Base-by-base conservation (phyloP, 1,284 basidiomycete species). In the Marasmius fiardii region DNA sequence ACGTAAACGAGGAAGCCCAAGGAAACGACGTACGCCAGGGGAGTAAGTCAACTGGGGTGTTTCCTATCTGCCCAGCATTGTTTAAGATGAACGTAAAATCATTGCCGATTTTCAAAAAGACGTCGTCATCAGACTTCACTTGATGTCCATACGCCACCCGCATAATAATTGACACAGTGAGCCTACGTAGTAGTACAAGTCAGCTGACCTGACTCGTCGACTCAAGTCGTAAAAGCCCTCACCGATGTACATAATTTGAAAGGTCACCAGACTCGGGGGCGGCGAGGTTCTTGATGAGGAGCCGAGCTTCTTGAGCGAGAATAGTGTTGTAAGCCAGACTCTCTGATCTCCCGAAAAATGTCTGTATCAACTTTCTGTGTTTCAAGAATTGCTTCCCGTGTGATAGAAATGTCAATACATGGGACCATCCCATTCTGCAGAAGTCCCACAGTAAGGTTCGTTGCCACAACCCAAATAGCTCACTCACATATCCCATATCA, bases 121-220 rank as follows among this genome's bases (percentile, higher is more conserved):
- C 52, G 52, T 68, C 65, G 21, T 68, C 57, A 21, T 64, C 59
- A 2, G 64, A 63, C 11, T 43, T 53, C 10, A 66, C 51, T 41
- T 61, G 59, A 39, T 67, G 58, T n/a, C 67, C 67, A 48, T 59
- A 67, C 31, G 58, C 56, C 8, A 67, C 48, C 34, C 53, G 53
- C 28, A 66, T 60, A 20, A 65, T 60, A 18, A 65, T 59, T 3
- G 65, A 57, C 2, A 60, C 58, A 8, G 65, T 53, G 51, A 58
- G 65, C 43, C 66, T 67, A 48, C 39, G 24, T 26, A 24, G 26
- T 8, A 14, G 34, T 35, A 12, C 12, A 16, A 24, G 44, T 8
- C 16, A 6, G 28, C 28, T n/a, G 12, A 11, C 16, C 12, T 24
- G 44, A 26, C 6, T 11, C 28, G 4, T 10, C n/a, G 10, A 10